phyloP scores from a whole-genome alignment of 495 filamentous ascomycete species.

The Podospora conica region DNA sequence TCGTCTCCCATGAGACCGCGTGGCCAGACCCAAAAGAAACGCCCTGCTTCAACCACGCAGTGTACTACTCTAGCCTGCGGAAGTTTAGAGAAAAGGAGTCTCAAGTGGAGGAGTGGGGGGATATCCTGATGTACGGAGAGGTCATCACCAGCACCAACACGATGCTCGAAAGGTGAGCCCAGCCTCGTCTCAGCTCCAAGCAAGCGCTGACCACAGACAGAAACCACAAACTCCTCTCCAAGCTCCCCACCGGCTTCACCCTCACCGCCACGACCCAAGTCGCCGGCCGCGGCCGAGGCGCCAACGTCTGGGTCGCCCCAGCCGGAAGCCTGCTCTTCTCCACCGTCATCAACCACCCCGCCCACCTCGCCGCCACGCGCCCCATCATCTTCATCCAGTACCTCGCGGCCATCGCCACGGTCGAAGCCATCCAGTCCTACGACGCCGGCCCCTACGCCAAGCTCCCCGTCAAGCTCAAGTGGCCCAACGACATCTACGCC shows the following conservation, averaged over 20 bases:
- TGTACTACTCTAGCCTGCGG: slow-evolving; percentile 67
- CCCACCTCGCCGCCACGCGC: slow-evolving; percentile 60
- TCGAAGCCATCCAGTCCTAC: slow-evolving; percentile 78
- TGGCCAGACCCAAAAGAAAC: slow-evolving; percentile 69
- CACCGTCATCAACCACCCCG: slow-evolving; percentile 73
- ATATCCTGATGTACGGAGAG: slow-evolving; percentile 78
- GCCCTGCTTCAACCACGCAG: slow-evolving; percentile 80
- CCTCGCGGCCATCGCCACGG: slow-evolving; percentile 81
- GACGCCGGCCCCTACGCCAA: slow-evolving; percentile 54
- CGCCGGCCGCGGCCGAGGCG: slow-evolving; percentile 83
- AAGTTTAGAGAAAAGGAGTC: slow-evolving; percentile 52
- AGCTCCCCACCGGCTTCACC: slow-evolving; percentile 76
- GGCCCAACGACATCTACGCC: slow-evolving; percentile 96
- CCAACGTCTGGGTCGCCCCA: slow-evolving; percentile 93
- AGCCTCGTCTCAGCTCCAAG: neutral
- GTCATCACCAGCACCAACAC: slow-evolving; percentile 93
- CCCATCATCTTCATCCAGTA: slow-evolving; percentile 96
- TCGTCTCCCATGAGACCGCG: slow-evolving; percentile 63
- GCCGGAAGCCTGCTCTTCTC: slow-evolving; percentile 82
- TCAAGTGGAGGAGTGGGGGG: slow-evolving; percentile 63
- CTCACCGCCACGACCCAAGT: slow-evolving; percentile 89
- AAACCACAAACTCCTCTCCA: slow-evolving; percentile 70
- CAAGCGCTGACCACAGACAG: slow-evolving; percentile 33
- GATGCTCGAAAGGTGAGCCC: slow-evolving; percentile 75
- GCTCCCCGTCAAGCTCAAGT: slow-evolving; percentile 83